Evolutionary conservation across 352 stramenopile genomes (phyloP).

Genomic region (Phytopythium sindhum): DNA sequence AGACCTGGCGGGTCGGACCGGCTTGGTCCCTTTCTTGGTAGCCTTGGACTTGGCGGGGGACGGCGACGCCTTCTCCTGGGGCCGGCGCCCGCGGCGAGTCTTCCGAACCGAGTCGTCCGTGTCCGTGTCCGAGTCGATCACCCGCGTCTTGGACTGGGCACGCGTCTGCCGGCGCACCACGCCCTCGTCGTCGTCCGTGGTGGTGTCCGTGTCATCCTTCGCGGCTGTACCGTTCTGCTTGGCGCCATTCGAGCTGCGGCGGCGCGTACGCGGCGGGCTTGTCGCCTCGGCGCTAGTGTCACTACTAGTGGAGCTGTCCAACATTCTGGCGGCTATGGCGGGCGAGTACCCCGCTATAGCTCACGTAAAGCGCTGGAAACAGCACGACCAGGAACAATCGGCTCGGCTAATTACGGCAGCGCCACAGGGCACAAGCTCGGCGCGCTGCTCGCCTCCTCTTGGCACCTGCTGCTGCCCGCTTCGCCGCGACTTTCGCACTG

Average conservation of each 20-base stretch:
- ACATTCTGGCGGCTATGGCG: background rate
- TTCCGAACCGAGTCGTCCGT: constrained; percentile 18
- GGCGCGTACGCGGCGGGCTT: constrained; percentile 3
- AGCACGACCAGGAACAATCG: background rate
- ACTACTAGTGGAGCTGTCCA: constrained; percentile 4
- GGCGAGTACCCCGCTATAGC: background rate
- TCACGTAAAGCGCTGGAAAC: background rate
- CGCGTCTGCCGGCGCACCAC: constrained; percentile 19
- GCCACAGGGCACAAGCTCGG: background rate
- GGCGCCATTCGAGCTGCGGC: background rate
- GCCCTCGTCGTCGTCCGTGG: constrained; percentile 19
- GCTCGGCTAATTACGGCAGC: background rate
- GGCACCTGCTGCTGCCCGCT: background rate
- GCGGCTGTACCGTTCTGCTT: background rate
- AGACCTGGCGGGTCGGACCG: constrained; percentile 9
- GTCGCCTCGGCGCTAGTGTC: background rate
- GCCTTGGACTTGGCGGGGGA: constrained; percentile 9
- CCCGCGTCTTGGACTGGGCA: constrained; percentile 10
- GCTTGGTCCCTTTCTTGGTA: constrained; percentile 10
- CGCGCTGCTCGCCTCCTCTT: background rate
- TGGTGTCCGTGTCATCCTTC: constrained; percentile 11
- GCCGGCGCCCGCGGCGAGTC: constrained; percentile 20
- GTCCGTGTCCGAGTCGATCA: constrained; percentile 12
- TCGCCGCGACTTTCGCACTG: constrained; percentile 2
- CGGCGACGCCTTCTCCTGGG: constrained; percentile 7